A percentile compares a stretch with the other conserved stretches of the same genome.
phyloP scores from a whole-genome alignment of 1,139 yeast genomes.

The Lodderomyces jiufengensis region DNA sequence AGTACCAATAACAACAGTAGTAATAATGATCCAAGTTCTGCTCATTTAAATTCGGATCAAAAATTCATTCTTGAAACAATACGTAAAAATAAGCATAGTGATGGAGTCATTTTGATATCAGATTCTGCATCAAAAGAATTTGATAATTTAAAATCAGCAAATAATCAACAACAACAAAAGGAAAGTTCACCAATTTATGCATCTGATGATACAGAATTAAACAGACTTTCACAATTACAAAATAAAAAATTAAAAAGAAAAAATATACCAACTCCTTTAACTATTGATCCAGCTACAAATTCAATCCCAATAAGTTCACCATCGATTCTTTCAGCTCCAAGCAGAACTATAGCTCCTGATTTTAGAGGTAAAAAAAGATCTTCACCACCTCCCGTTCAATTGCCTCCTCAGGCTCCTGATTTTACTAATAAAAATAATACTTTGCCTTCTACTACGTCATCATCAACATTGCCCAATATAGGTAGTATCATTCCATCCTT shows the following conservation, averaged over 20 bases:
- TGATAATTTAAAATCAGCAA: neutral
- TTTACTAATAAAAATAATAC: too few species aligned
- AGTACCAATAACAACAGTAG: slow-evolving; percentile 6
- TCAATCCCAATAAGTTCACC: slow-evolving; percentile 18
- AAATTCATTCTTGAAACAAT: neutral
- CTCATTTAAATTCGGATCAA: neutral
- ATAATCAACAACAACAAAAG: neutral
- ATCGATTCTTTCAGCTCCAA: slow-evolving; percentile 45
- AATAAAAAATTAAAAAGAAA: slow-evolving; percentile 36
- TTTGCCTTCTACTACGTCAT: too few species aligned
- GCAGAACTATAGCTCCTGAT: slow-evolving; percentile 17
- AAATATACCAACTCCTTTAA: slow-evolving; percentile 45
- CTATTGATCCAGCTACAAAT: slow-evolving; percentile 13
- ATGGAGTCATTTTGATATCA: neutral
- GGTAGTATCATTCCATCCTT: too few species aligned
- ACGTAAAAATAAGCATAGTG: neutral
- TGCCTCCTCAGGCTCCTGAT: neutral
- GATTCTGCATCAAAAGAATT: neutral
- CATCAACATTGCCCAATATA: too few species aligned
- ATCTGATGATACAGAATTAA: slow-evolving; percentile 13
- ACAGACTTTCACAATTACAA: slow-evolving; percentile 9
- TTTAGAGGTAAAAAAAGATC: slow-evolving; percentile 9
- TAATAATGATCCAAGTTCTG: neutral
- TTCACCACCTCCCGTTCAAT: slow-evolving; percentile 8
- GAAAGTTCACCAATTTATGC: slow-evolving; percentile 9